Conservation (phyloP, 257 asterid species). For the Verbena officinalis region DNA sequence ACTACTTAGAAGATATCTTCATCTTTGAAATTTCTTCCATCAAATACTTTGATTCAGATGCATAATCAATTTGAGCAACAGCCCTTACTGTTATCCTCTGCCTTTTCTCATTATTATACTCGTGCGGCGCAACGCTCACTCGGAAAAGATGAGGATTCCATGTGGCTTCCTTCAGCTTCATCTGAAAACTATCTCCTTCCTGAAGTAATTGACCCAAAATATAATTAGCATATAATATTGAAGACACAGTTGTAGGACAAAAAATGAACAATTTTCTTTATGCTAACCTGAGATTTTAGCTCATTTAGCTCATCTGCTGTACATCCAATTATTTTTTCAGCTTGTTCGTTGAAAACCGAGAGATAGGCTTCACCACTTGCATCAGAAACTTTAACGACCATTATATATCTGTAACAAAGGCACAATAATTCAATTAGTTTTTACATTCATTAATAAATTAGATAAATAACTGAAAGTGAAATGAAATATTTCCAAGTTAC, state of each 20-base stretch:
- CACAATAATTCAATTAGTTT: neutral
- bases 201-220: constrained; percentile 21
- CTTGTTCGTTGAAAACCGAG: constrained; percentile 75
- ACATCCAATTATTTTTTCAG: constrained; percentile 75
- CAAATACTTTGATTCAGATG: constrained; percentile 69
- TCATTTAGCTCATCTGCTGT: constrained; percentile 83
- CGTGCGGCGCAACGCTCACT: constrained; percentile 65
- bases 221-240: constrained; percentile 9
- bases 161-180: constrained; percentile 60
- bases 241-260: neutral
- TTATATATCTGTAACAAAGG: constrained; percentile 56
- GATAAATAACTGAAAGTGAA: neutral
- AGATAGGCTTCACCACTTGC: constrained; percentile 88
- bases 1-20: constrained; percentile 48
- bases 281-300: constrained; percentile 60
- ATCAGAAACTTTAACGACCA: constrained; percentile 74
- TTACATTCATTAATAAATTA: neutral
- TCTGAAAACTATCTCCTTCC: constrained; percentile 56
- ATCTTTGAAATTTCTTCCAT: constrained; percentile 69
- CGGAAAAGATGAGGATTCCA: constrained; percentile 79
- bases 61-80: constrained; percentile 76
- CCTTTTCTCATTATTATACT: constrained; percentile 77
- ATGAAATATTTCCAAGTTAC: neutral
- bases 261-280: neutral
- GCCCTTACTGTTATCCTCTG: constrained; percentile 83